Conservation (phyloP, 2,329 filamentous ascomycete genomes). For the Sarocladiaceae sp. region DNA sequence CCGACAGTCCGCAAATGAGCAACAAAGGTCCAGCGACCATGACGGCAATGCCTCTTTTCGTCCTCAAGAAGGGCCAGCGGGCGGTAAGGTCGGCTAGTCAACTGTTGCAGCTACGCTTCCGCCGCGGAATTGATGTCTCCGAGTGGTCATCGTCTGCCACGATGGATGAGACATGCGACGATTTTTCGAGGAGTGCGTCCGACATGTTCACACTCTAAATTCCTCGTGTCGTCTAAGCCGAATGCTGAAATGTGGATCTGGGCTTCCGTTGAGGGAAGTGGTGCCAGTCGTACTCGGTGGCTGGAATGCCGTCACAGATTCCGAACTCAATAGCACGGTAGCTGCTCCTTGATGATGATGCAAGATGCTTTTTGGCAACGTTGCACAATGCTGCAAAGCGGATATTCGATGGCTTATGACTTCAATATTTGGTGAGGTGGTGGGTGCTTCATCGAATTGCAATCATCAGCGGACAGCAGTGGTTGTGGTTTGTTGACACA, state of each 20-base stretch:
- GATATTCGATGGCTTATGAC: too few species aligned
- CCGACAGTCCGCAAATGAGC: constrained; percentile 9
- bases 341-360: too few species aligned
- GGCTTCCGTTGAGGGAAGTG: too few species aligned
- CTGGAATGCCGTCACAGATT: too few species aligned
- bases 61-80: constrained; percentile 13
- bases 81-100: constrained; percentile 8
- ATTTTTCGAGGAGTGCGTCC: constrained; percentile 3
- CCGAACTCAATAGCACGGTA: too few species aligned
- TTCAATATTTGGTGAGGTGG: too few species aligned
- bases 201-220: neutral
- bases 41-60: constrained; percentile 11
- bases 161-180: neutral
- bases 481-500: neutral
- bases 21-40: constrained; percentile 11
- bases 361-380: too few species aligned
- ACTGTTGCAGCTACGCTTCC: neutral
- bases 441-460: too few species aligned
- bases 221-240: neutral
- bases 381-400: too few species aligned
- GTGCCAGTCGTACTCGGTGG: too few species aligned
- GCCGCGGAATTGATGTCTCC: neutral
- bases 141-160: neutral
- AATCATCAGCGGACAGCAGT: neutral
- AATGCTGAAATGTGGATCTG: constrained; percentile 4